Base-by-base conservation (phyloP, 805 yeast genomes). In the Candida tallmaniae region DNA sequence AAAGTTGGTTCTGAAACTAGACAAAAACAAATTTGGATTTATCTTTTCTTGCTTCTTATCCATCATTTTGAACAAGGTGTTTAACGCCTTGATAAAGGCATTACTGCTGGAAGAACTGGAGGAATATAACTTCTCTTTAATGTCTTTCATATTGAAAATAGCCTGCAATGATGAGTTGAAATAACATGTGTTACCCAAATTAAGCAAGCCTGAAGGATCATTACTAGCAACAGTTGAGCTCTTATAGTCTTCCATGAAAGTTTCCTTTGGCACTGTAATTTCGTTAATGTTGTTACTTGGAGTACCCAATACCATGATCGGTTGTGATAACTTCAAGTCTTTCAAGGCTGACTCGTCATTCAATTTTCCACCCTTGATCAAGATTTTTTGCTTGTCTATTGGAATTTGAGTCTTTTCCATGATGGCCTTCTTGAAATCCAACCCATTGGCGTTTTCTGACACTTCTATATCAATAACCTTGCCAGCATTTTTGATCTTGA, bases 291-390 rank as follows among this genome's bases (percentile, higher is more conserved):
- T 75, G 38, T 72, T 67, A 36, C 83, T 93, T 2, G 96, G 90
- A 1, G 97, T 82, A 16, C 99, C 99, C 37, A 93, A 68, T 38
- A 93, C 85, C 95, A 93, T 84, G 45, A 82, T 84, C 22, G 75
- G 76, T 15, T 75, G 68, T 49, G 82, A 83, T 42, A 89, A 53
- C 17, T 68, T 73, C 33, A 83, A 66, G 4, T 61, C 46, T 8
- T 64, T 52, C 34, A 85, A 58, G 24, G 68, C 63, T n/a, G 62
- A 64, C 40, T 83, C 89, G 58, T 87, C 90, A 36, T 72, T 70
- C 49, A 93, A 62, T 56, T 88, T 94, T 27, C 96, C 96, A 9
- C 94, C 90, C 62, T 85, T 88, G 34, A 87, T 75, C 53, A 93
- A 71, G 41, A 89, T 81, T 64, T 90, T 90, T 62, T 93, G 98